A percentile compares a stretch with the other conserved stretches of the same genome.
These are phyloP conservation scores for Plectosphaerella plurivora DNA, from an alignment of 2,329 filamentous ascomycete species.

Conservation along the genomic window DNA sequence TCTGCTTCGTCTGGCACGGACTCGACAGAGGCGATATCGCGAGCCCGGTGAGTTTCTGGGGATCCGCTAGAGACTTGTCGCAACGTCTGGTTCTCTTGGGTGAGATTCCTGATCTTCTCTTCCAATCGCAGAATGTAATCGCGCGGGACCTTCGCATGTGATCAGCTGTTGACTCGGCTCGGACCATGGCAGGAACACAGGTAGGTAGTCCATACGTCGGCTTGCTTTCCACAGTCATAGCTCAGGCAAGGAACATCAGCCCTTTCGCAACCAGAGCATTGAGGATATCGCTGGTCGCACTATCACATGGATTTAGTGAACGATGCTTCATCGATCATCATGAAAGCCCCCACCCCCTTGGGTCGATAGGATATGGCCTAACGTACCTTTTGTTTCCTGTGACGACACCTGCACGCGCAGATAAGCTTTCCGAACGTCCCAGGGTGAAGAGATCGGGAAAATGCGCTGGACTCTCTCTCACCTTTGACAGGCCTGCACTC, in stretches of 20 bases:
- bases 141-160: conserved; percentile 8
- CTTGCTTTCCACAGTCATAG: conserved; percentile 12
- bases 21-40: conserved; percentile 5
- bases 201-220: background rate
- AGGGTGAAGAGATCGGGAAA: background rate
- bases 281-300: conserved; percentile 13
- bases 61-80: conserved; percentile 5
- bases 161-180: background rate
- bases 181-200: background rate
- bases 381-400: conserved; percentile 2
- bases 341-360: background rate
- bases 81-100: conserved; percentile 9
- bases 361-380: background rate
- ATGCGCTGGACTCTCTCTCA: background rate
- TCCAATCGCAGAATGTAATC: conserved; percentile 13
- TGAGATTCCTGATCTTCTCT: conserved; percentile 9
- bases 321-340: background rate
- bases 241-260: conserved; percentile 10
- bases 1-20: conserved; percentile 2
- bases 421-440: background rate
- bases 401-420: background rate
- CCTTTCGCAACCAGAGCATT: conserved; percentile 12
- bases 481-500: background rate
- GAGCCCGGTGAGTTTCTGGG: background rate
- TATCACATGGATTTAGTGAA: background rate